phyloP scores from a whole-genome alignment of 2,329 filamentous ascomycete species.

The Xylaria sp. region DNA sequence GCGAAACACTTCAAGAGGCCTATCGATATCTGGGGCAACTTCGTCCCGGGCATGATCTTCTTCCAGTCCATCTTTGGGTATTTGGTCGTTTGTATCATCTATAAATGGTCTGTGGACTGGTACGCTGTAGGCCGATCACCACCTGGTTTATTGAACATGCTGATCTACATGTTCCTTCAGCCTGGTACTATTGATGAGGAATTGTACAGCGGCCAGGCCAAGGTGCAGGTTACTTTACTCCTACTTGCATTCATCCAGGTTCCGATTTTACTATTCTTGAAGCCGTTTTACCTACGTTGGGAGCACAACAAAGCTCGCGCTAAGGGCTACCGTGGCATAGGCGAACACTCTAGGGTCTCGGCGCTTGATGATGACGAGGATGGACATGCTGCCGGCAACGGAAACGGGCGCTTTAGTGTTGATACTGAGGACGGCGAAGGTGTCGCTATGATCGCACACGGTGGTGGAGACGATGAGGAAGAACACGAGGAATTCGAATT shows the following conservation, averaged over 20 bases:
- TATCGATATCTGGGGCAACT: constrained; percentile 97
- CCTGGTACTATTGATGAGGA: constrained; percentile 79
- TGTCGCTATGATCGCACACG: constrained; percentile 55
- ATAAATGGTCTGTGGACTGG: constrained; percentile 98
- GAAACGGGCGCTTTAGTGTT: constrained; percentile 73
- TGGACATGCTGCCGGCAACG: constrained; percentile 64
- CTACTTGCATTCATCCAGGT: constrained; percentile 88
- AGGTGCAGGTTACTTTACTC: constrained; percentile 80
- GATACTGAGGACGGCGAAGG: constrained; percentile 75
- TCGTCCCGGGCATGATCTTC: constrained; percentile 98
- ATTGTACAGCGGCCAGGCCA: constrained; percentile 81
- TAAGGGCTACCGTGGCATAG: constrained; percentile 91
- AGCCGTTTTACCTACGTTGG: constrained; percentile 93
- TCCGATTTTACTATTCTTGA: constrained; percentile 89
- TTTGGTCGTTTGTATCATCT: constrained; percentile 90
- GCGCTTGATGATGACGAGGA: constrained; percentile 89
- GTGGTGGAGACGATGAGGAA: constrained; percentile 74
- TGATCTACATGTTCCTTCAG: constrained; percentile 99
- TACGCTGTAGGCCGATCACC: constrained; percentile 71
- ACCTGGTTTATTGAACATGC: constrained; percentile 94
- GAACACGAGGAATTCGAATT: constrained; percentile 99
- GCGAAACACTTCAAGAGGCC: constrained; percentile 93
- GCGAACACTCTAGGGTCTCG: constrained; percentile 87
- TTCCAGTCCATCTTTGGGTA: constrained; percentile 99
- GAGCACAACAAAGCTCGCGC: constrained; percentile 92